Conservation (phyloP, 2,329 filamentous ascomycete species). For the Apiospora malaysiana region DNA sequence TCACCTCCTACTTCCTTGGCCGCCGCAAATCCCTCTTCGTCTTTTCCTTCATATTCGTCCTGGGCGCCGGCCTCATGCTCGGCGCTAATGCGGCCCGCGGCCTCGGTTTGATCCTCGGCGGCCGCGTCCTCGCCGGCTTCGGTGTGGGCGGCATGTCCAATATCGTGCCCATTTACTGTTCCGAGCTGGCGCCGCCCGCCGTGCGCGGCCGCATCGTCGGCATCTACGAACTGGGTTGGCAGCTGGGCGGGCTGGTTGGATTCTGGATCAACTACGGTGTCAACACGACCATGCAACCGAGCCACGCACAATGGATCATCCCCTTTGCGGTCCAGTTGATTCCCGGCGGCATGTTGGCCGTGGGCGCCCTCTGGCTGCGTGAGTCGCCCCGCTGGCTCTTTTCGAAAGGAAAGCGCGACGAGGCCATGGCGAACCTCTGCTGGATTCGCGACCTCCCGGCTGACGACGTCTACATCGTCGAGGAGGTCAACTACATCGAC, state of each 20-base stretch:
- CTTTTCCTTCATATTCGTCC: slow-evolving; percentile 67
- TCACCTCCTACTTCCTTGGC: slow-evolving; percentile 69
- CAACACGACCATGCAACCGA: slow-evolving; percentile 52
- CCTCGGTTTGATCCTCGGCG: slow-evolving; percentile 67
- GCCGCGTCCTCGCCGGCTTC: slow-evolving; percentile 67
- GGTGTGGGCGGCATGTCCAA: slow-evolving; percentile 59
- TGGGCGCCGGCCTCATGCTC: slow-evolving; percentile 77
- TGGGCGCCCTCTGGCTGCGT: slow-evolving; percentile 64
- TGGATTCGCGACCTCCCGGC: slow-evolving; percentile 67
- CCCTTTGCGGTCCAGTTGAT: slow-evolving; percentile 72
- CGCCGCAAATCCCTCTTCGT: slow-evolving; percentile 68
- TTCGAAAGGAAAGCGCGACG: slow-evolving; percentile 62
- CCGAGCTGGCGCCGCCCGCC: slow-evolving; percentile 65
- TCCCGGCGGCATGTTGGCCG: slow-evolving; percentile 65
- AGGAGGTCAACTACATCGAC: slow-evolving; percentile 76
- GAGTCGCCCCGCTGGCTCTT: slow-evolving; percentile 76
- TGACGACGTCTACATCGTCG: slow-evolving; percentile 69
- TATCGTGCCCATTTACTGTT: slow-evolving; percentile 66
- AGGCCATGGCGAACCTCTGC: slow-evolving; percentile 63
- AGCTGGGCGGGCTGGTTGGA: slow-evolving; percentile 67
- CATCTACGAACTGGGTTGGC: slow-evolving; percentile 71
- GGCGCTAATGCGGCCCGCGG: slow-evolving; percentile 66
- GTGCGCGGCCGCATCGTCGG: slow-evolving; percentile 69
- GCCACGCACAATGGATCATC: slow-evolving; percentile 65
- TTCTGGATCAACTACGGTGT: slow-evolving; percentile 73